These are phyloP conservation scores for Suhomyces kunorum DNA, from an alignment of 1,139 yeast genomes.

Conservation along the genomic window DNA sequence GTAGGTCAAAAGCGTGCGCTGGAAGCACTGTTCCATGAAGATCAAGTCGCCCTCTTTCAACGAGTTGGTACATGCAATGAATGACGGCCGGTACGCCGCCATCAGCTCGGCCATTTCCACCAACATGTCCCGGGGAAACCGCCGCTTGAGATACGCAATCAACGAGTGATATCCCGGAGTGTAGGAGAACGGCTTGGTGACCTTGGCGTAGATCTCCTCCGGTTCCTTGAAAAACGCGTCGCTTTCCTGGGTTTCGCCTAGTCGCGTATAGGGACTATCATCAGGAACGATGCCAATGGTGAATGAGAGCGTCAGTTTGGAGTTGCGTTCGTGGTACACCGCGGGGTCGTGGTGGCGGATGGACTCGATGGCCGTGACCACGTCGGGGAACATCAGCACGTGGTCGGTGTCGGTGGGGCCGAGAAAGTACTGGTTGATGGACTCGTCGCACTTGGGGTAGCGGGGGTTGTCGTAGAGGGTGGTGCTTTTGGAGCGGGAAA, in stretches of 20 bases:
- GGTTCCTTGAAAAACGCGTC: constrained; percentile 57
- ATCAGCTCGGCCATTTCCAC: constrained; percentile 84
- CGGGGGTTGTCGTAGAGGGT: constrained; percentile 13
- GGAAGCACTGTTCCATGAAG: constrained; percentile 96
- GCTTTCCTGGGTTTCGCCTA: constrained; percentile 21
- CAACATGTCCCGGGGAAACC: constrained; percentile 71
- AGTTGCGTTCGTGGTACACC: constrained; percentile 41
- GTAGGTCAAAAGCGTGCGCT: constrained; percentile 84
- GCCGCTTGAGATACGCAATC: constrained; percentile 65
- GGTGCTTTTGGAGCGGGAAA: constrained; percentile 3
- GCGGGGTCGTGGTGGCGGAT: constrained; percentile 45
- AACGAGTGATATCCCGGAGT: constrained; percentile 89
- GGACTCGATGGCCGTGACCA: constrained; percentile 49
- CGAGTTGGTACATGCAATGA: constrained; percentile 88
- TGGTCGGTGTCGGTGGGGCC: constrained; percentile 46
- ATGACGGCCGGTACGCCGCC: constrained; percentile 88
- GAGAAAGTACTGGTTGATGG: constrained; percentile 60
- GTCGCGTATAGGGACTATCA: constrained; percentile 30
- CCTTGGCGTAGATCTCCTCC: constrained; percentile 76
- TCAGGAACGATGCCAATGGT: constrained; percentile 53
- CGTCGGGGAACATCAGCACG: constrained; percentile 53
- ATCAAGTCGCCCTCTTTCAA: constrained; percentile 87
- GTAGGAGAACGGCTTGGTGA: constrained; percentile 76
- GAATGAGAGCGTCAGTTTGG: constrained; percentile 52
- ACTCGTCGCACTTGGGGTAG: constrained; percentile 40